Percentiles rank a stretch among this genome's conserved stretches.
Conservation (phyloP, 1,284 basidiomycete genomes). For the Irpex lacteus region DNA sequence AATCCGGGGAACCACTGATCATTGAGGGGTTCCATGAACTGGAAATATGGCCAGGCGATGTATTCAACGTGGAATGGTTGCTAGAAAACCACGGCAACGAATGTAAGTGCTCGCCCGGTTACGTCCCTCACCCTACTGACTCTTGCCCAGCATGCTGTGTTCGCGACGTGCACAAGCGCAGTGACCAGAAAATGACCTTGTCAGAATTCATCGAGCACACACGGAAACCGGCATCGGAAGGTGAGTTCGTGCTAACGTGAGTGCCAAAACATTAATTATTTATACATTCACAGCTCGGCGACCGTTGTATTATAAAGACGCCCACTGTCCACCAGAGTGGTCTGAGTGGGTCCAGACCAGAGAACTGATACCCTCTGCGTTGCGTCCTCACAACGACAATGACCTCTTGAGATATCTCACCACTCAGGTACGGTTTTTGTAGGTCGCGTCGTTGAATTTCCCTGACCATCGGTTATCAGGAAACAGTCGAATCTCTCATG, state of each 20-base stretch:
- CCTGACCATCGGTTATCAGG: conserved; percentile 32
- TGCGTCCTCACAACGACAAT: conserved; percentile 46
- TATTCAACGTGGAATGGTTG: conserved; percentile 58
- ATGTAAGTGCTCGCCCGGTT: conserved; percentile 4
- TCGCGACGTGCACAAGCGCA: conserved; percentile 28
- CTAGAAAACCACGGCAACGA: conserved; percentile 26
- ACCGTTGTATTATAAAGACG: conserved; percentile 73
- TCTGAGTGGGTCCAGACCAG: conserved; percentile 49
- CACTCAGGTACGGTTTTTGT: conserved; percentile 33
- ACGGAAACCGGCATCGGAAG: neutral
- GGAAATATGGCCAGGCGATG: conserved; percentile 45
- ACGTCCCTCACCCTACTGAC: neutral
- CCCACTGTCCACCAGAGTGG: conserved; percentile 63
- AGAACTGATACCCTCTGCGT: conserved; percentile 43
- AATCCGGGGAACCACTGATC: conserved; percentile 54
- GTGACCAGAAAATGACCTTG: conserved; percentile 26
- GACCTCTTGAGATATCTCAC: conserved; percentile 59
- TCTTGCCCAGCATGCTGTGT: conserved; percentile 22
- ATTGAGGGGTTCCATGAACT: conserved; percentile 56
- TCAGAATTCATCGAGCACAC: conserved; percentile 23
- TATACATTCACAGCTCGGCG: conserved; percentile 42
- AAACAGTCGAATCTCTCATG: conserved; percentile 69
- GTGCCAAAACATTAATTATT: neutral
- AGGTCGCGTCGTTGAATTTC: neutral
- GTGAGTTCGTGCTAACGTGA: neutral